Conservation (phyloP, 495 filamentous ascomycete species). For the Penicillium cosmopolitanum region DNA sequence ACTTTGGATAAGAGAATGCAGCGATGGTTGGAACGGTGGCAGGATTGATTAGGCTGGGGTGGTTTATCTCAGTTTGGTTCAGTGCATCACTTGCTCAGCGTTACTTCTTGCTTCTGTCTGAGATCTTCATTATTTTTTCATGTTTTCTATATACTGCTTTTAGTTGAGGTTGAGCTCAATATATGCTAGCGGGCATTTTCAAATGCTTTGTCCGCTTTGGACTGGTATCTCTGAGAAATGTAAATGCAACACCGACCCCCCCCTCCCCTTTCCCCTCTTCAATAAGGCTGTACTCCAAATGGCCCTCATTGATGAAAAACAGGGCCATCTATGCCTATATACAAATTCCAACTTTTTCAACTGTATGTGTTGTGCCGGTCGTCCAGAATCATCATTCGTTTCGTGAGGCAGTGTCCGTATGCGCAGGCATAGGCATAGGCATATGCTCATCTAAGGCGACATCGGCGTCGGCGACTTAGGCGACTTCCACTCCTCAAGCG, state of each 20-base stretch:
- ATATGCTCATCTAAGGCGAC: background rate
- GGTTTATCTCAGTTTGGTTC: too few relatives aligned
- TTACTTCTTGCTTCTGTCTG: constrained; percentile 3
- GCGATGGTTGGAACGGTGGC: constrained; percentile 38
- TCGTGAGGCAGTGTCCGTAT: background rate
- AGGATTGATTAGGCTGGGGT: constrained; percentile 31
- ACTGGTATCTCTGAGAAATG: constrained; percentile 4
- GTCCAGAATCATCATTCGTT: constrained; percentile 11
- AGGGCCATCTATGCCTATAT: constrained; percentile 9
- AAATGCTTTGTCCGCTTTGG: background rate
- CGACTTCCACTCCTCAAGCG: constrained; percentile 29
- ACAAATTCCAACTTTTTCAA: background rate
- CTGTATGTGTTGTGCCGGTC: too few relatives aligned
- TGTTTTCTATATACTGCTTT: background rate
- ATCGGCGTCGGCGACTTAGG: constrained; percentile 1
- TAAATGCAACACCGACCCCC: background rate
- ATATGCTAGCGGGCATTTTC: constrained; percentile 2
- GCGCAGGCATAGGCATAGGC: too few relatives aligned
- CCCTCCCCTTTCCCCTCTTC: background rate
- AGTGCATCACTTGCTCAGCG: background rate
- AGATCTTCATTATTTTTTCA: background rate
- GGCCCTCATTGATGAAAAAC: constrained; percentile 2
- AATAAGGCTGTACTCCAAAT: background rate
- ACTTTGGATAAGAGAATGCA: constrained; percentile 38
- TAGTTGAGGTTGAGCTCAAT: constrained; percentile 8